Evolutionary conservation across 768 basidiomycete genomes (phyloP).

Genomic region (Boletus tylopilopsis): DNA sequence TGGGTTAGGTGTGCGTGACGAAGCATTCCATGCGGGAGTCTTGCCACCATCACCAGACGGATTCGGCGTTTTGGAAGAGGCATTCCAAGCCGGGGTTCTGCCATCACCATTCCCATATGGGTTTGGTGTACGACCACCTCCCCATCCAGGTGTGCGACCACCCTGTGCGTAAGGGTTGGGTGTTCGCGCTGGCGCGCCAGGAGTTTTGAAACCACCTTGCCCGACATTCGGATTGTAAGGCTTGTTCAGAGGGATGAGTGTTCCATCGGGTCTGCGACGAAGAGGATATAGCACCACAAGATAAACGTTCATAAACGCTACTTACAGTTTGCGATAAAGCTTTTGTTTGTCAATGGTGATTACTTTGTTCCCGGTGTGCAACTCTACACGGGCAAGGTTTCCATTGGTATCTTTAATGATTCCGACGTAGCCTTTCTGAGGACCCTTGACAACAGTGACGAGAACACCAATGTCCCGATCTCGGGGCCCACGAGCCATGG

Average conservation of each 20-base stretch:
- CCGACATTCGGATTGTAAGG: constrained; percentile 22
- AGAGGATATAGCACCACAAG: constrained; percentile 5
- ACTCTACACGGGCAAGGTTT: constrained; percentile 78
- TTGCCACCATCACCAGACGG: constrained; percentile 52
- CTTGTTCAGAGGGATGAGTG: constrained; percentile 48
- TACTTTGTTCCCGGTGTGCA: constrained; percentile 85
- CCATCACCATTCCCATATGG: constrained; percentile 58
- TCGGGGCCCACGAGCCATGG: constrained; percentile 76
- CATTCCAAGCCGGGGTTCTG: constrained; percentile 62
- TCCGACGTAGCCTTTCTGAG: constrained; percentile 87
- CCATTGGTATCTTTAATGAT: constrained; percentile 96
- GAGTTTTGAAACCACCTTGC: constrained; percentile 29
- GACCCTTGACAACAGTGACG: constrained; percentile 81
- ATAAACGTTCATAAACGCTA: constrained; percentile 11
- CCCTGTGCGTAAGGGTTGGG: constrained; percentile 43
- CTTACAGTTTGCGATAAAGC: constrained; percentile 68
- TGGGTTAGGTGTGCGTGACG: constrained; percentile 52
- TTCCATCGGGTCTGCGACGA: constrained; percentile 50
- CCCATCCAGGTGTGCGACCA: constrained; percentile 37
- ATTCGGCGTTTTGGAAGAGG: constrained; percentile 66
- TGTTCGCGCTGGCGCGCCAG: constrained; percentile 41
- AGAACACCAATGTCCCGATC: constrained; percentile 78
- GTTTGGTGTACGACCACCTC: constrained; percentile 57
- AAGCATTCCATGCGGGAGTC: constrained; percentile 16
- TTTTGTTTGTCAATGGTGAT: constrained; percentile 84